Conservation (phyloP, 1,284 basidiomycete genomes). For the Cryptococcus jaspeensis region DNA sequence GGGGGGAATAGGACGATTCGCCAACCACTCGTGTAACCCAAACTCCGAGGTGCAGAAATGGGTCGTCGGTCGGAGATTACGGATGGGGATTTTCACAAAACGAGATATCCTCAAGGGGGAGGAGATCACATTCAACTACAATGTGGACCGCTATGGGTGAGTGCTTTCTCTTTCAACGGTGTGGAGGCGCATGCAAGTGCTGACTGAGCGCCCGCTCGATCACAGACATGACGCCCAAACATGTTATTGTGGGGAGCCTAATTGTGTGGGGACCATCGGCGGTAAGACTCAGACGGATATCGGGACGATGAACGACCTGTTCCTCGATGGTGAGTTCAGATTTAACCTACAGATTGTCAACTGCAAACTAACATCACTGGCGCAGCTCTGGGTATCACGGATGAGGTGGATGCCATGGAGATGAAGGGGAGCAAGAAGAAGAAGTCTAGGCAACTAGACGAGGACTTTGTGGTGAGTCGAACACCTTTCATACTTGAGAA, state of each 20-base stretch:
- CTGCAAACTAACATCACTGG: not conserved
- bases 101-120: constrained; percentile 77
- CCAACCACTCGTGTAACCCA: constrained; percentile 97
- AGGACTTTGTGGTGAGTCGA: constrained; percentile 75
- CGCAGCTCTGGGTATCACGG: constrained; percentile 88
- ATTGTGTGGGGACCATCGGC: constrained; percentile 93
- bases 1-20: constrained; percentile 93
- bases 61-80: constrained; percentile 86
- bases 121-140: constrained; percentile 99
- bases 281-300: constrained; percentile 99
- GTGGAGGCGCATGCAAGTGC: not conserved
- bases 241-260: constrained; percentile 94
- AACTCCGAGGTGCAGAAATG: constrained; percentile 99
- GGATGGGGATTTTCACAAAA: constrained; percentile 98
- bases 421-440: constrained; percentile 88
- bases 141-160: constrained; percentile 97
- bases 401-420: constrained; percentile 73
- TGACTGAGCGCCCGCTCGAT: constrained; percentile 7
- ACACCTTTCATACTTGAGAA: not conserved
- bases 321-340: constrained; percentile 73
- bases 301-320: constrained; percentile 87
- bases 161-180: constrained; percentile 36
- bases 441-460: constrained; percentile 88
- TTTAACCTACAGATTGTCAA: not conserved
- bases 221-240: constrained; percentile 91